Evolutionary conservation across 1,284 basidiomycete genomes (phyloP).

Genomic region (Ceratorhiza oryzae-sativae): DNA sequence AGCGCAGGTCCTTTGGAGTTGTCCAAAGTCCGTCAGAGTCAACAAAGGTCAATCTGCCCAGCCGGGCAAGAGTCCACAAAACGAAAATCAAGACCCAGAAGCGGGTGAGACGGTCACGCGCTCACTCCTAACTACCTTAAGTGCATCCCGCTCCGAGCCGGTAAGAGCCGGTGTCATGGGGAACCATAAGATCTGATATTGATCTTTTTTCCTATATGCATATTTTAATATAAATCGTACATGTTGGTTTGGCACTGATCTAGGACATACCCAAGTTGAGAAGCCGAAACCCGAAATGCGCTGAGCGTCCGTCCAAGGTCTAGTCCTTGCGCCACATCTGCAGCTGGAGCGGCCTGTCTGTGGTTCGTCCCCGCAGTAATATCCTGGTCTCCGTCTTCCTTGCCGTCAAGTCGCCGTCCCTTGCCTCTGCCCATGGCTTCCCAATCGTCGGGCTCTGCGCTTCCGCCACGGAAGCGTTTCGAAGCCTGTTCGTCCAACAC

Average conservation of each 20-base stretch:
- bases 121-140: constrained; percentile 63
- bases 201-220: constrained; percentile 46
- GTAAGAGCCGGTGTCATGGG: constrained; percentile 51
- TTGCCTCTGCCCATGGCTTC: constrained; percentile 20
- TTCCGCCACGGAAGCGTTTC: constrained; percentile 23
- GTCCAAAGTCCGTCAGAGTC: not conserved
- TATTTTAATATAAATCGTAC: not conserved
- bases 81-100: not conserved
- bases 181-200: constrained; percentile 51
- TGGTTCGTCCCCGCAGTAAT: not conserved
- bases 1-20: not conserved
- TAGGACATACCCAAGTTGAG: constrained; percentile 57
- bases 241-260: too few relatives aligned
- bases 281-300: constrained; percentile 18
- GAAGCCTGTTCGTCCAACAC: constrained; percentile 12
- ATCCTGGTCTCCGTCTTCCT: not conserved
- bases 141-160: constrained; percentile 55
- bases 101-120: constrained; percentile 41
- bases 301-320: constrained; percentile 22
- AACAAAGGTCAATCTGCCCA: not conserved
- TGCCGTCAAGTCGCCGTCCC: constrained; percentile 9
- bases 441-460: constrained; percentile 15
- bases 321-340: constrained; percentile 3
- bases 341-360: not conserved
- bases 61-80: not conserved